Evolutionary conservation across 164 flowering plant species (phyloP), one percentile per base, ranked within the genome.

Genomic region (Amborella trichopoda): DNA sequence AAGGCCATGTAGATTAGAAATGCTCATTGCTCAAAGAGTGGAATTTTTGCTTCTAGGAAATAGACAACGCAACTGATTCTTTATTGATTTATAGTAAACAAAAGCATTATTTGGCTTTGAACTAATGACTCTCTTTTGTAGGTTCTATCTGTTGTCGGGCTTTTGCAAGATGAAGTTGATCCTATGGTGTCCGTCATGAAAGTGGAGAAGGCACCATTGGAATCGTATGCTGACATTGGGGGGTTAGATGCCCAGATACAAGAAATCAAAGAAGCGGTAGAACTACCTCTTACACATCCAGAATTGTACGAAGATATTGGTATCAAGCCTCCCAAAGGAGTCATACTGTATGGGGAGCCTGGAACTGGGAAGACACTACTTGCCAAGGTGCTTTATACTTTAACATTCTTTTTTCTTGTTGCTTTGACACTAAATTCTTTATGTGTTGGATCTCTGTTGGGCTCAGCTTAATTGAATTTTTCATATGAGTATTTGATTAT

Each of bases 281-380:
- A 83, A 53, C 88, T 86, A 24, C 89, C 93, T 41, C 65, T 86
- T 1, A 83, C 89, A 20, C 95, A 86, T 50, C 93, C 85, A 51
- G 95, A 86, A 54, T 54, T 83, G 23, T 86, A 83, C 68, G 83
- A 83, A 58, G 86, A 83, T 56, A 83, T 86, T 48, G 95, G 93
- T 33, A 86, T 86, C 28, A 81, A 71, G 52, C 96, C 96, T 53
- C 94, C 95, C 6, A 80, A 83, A 50, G 95, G 95, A 21, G 95
- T 82, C 41, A 75, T 86, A 33, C 72, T 86, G 34, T 86, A 86
- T 62, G 95, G 95, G 28, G 84, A 75, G 41, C 95, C 93, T 32
- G 95, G 95, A 25, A 86, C 95, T 0, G 95, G 95, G 9, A 86
- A 86, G 59, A 86, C 95, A 14, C 60, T 86, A 63, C 80, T 86